phyloP scores from a whole-genome alignment of 768 basidiomycete genomes.

The Lyophyllum semitale region DNA sequence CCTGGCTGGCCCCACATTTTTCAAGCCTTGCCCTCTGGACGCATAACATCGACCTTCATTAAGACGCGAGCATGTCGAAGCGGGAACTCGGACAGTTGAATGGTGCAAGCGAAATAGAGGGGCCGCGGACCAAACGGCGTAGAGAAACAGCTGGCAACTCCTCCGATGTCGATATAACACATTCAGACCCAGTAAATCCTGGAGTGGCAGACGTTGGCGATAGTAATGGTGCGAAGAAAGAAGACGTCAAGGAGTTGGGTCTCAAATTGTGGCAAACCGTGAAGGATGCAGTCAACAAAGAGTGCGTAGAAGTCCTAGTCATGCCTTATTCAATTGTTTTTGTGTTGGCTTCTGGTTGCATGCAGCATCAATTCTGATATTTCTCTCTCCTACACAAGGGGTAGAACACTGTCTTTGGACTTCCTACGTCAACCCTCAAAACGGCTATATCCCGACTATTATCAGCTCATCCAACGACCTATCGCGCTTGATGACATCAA shows the following conservation, averaged over 20 bases:
- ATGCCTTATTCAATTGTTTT: constrained; percentile 45
- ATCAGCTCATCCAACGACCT: constrained; percentile 73
- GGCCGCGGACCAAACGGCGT: constrained; percentile 47
- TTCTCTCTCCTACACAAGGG: constrained; percentile 43
- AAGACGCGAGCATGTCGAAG: constrained; percentile 37
- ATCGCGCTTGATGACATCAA: constrained; percentile 92
- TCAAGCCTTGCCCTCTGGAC: constrained; percentile 2
- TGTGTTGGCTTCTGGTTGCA: constrained; percentile 25
- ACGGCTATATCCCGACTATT: constrained; percentile 85
- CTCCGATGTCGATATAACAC: constrained; percentile 43
- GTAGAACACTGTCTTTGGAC: constrained; percentile 59
- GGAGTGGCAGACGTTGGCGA: constrained; percentile 18
- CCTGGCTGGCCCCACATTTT: constrained; percentile 3
- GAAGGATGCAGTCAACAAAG: constrained; percentile 84
- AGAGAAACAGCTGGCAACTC: constrained; percentile 35
- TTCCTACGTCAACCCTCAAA: constrained; percentile 74
- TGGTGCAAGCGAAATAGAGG: constrained; percentile 35
- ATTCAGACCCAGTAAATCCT: constrained; percentile 32
- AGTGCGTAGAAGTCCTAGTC: constrained; percentile 80
- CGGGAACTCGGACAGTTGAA: constrained; percentile 37
- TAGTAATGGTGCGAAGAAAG: constrained; percentile 27
- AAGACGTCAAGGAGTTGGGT: constrained; percentile 64
- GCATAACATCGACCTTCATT: constrained; percentile 3
- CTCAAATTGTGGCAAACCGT: constrained; percentile 75
- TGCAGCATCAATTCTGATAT: constrained; percentile 28